Percentiles rank a stretch among this genome's conserved stretches.
Conservation (phyloP, 345 rosid species). For the Lenwebbia sp. region DNA sequence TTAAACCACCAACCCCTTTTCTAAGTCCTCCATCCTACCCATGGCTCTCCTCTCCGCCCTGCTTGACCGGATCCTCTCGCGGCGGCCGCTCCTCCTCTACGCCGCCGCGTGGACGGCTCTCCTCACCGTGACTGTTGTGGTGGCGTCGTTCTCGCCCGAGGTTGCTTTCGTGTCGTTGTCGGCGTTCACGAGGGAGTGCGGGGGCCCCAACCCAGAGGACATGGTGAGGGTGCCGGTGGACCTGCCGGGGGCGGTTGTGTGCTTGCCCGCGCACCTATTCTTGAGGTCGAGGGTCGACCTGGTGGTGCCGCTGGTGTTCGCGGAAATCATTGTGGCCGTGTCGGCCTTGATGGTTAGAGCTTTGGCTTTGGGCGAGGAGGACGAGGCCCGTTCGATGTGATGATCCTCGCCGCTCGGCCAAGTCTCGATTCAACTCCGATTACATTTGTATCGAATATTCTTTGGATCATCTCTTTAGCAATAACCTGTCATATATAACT, state of each 20-base stretch:
- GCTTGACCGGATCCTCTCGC: slow-evolving; percentile 23
- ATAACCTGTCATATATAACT: neutral
- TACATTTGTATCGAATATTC: neutral
- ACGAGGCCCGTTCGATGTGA: slow-evolving; percentile 17
- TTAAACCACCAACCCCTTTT: neutral
- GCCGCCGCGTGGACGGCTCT: slow-evolving; percentile 68
- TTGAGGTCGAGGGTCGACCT: slow-evolving; percentile 48
- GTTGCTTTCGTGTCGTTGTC: slow-evolving; percentile 56
- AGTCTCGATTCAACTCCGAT: neutral
- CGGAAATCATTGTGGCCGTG: slow-evolving; percentile 69
- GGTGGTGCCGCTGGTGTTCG: slow-evolving; percentile 65
- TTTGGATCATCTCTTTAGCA: neutral
- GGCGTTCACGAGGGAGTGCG: slow-evolving; percentile 33
- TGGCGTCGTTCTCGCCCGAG: slow-evolving; percentile 66
- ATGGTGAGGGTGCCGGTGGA: slow-evolving; percentile 54
- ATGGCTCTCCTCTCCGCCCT: slow-evolving; percentile 19
- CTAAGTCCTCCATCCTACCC: neutral
- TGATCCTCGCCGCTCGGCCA: neutral
- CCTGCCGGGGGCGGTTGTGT: slow-evolving; percentile 40
- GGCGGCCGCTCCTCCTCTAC: slow-evolving; percentile 54
- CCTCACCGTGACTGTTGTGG: slow-evolving; percentile 48
- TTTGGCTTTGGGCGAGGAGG: slow-evolving; percentile 52
- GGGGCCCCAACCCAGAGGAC: slow-evolving; percentile 13
- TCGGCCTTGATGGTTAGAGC: slow-evolving; percentile 65
- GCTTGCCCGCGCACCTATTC: slow-evolving; percentile 58